Base-by-base conservation (phyloP, 768 basidiomycete genomes). In the Tulasnella sp. region DNA sequence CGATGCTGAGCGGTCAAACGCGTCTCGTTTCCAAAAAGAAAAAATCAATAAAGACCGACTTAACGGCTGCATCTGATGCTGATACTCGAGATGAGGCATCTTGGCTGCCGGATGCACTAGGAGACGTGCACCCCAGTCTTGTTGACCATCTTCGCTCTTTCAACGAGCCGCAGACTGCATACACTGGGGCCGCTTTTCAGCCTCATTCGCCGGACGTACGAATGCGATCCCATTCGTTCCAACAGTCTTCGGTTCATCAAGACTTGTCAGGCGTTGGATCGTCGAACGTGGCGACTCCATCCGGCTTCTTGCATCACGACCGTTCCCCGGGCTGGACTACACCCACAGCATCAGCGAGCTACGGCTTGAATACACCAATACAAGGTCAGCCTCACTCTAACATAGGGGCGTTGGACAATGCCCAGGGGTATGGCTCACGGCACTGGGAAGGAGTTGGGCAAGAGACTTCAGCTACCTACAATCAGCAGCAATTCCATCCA, bases 1-100 rank as follows among this genome's bases (percentile, higher is more conserved):
- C 74, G 12, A 74, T 74, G 74, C 66, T 74, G 8, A 67, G 74
- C 19, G 65, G 42, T 5, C 75, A 65, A 37, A 74, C 67, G 12
- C 74, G 74, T 17, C 73, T 74, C 14, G 63, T 74, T 16, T 17
- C 44, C 5, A 59, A 35, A n/a, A 41, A 59, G 64, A 64, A 62
- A 34, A 72, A 29, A 29, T 11, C 19, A 44, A 29, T 17, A 9
- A 62, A 26, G 12, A 11, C 26, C 12, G 72, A 47, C 3, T 5
- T 35, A 22, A 39, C 32, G 14, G 37, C 35, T 8, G 26, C 22
- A 14, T 62, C 70, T 26, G 42, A 22, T 1, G 8, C 52, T 32
- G 32, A 34, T 12, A 62, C 3, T 4, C 36, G 29, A n/a, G 68
- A 69, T 22, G 44, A 42, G 64, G 26, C 9, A 12, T 34, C 32